Conservation (phyloP, 306 rosid species). For the Purshia tridentata region DNA sequence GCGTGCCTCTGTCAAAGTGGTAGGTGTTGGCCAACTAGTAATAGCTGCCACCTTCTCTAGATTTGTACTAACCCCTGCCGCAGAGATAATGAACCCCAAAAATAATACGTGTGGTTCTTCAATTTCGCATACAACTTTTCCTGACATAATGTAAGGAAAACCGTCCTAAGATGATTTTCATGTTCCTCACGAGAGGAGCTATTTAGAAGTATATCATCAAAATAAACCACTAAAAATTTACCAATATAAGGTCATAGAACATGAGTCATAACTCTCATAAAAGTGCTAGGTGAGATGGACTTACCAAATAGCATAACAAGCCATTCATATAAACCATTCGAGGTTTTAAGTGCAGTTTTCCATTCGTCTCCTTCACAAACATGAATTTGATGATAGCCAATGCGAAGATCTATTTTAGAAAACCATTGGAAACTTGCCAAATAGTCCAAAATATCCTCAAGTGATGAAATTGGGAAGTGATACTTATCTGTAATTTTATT, state of each 20-base stretch:
- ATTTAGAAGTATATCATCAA: neutral
- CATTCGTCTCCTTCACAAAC: neutral
- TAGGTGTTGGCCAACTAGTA: neutral
- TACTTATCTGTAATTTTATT: neutral
- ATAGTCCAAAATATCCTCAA: neutral
- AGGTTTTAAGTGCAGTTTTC: neutral
- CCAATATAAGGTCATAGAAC: neutral
- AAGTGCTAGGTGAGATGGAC: constrained; percentile 8
- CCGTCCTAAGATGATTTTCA: neutral
- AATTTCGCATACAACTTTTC: neutral
- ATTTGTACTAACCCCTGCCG: neutral
- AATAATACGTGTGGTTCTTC: neutral
- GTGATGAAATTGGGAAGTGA: neutral
- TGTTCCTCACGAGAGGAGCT: neutral
- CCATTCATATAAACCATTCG: constrained; percentile 7
- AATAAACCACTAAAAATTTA: neutral
- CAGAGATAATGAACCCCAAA: neutral
- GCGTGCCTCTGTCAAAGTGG: neutral
- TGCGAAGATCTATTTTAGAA: too few species aligned
- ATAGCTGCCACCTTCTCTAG: neutral
- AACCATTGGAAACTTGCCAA: neutral
- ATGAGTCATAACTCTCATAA: constrained; percentile 1
- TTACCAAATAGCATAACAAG: constrained; percentile 10
- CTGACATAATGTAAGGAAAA: neutral
- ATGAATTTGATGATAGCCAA: neutral